These are phyloP conservation scores for Suzukiozyma palmioleophila DNA, from an alignment of 1,139 yeast species.

Conservation along the genomic window DNA sequence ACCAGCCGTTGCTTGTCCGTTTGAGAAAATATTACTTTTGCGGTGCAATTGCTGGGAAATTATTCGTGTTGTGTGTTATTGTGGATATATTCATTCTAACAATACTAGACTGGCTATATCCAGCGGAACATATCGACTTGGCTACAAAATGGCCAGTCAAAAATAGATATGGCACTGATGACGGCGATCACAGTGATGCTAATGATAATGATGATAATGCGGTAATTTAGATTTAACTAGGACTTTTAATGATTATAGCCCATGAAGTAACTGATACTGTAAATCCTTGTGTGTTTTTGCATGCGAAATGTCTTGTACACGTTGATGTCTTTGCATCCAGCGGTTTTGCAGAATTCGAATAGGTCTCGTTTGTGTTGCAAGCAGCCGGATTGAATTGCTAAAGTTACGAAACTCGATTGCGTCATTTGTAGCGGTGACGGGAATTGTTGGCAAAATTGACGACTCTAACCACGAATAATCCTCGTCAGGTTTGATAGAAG, in stretches of 20 bases:
- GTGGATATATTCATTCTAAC: slow-evolving; percentile 68
- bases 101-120: slow-evolving; percentile 67
- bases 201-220: slow-evolving; percentile 1
- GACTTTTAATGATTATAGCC: no score
- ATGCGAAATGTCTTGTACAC: slow-evolving; percentile 3
- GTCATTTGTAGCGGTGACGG: slow-evolving; percentile 3
- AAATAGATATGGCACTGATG: slow-evolving; percentile 3
- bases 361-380: slow-evolving; percentile 12
- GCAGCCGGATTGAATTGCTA: slow-evolving; percentile 12
- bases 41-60: slow-evolving; percentile 81
- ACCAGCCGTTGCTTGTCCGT: slow-evolving; percentile 45
- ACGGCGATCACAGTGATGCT: neutral
- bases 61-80: slow-evolving; percentile 72
- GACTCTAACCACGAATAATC: slow-evolving; percentile 18
- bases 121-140: slow-evolving; percentile 60
- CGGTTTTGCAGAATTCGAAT: slow-evolving; percentile 6
- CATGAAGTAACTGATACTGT: neutral
- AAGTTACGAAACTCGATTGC: slow-evolving; percentile 8
- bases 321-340: slow-evolving; percentile 19
- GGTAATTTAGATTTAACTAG: slow-evolving; percentile 1
- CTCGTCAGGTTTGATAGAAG: slow-evolving; percentile 5
- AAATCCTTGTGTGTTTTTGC: slow-evolving; percentile 4
- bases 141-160: slow-evolving; percentile 75
- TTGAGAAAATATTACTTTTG: slow-evolving; percentile 64
- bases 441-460: slow-evolving; percentile 5